Base-by-base conservation (phyloP, 352 stramenopile species). In the Phytophthora hibernalis region DNA sequence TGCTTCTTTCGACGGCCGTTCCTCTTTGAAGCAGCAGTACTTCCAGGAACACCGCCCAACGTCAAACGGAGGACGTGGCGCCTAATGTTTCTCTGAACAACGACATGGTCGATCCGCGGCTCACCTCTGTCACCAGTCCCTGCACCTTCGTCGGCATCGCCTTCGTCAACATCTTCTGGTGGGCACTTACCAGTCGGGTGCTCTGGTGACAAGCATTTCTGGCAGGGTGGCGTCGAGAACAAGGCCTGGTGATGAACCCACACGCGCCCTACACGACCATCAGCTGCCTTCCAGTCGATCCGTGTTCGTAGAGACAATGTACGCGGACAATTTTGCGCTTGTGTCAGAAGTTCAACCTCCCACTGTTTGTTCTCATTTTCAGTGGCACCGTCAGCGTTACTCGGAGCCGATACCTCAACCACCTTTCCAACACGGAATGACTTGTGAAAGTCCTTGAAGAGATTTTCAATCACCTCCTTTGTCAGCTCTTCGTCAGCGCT, bases 241-340 rank as follows among this genome's bases (percentile, higher is more conserved):
- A 79, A 53, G 47, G 68, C 56, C 9, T 80, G 68, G 40, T 86
- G 78, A 70, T 84, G 76, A 61, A 86, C n/a, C 78, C 78, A 86
- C 35, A 86, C 70, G 11, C 50, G 40, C 21, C 65, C 67, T 22
- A 33, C 26, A 21, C 53, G 56, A 37, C 72, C 56, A 59, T 77
- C 70, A 6, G 50, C 30, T 4, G 71, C 44, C 33, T 76, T 73
- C 62, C 76, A 86, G 42, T 86, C 66, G n/a, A 86, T 54, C 9
- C 75, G 72, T 5, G 77, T 83, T 67, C 59, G 76, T 16, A 56
- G 31, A 13, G 52, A 58, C 38, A 86, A 62, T 24, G 35, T n/a
- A 10, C 61, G 61, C 22, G 76, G 76, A 45, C 73, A 86, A 10
- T 74, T 56, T 45, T 65, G 53, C 20, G 63, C 60, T 20, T 66